Evolutionary conservation across 441 rosid genomes (phyloP), one percentile per base, ranked within the genome.

Genomic region (Theobroma grandiflorum): DNA sequence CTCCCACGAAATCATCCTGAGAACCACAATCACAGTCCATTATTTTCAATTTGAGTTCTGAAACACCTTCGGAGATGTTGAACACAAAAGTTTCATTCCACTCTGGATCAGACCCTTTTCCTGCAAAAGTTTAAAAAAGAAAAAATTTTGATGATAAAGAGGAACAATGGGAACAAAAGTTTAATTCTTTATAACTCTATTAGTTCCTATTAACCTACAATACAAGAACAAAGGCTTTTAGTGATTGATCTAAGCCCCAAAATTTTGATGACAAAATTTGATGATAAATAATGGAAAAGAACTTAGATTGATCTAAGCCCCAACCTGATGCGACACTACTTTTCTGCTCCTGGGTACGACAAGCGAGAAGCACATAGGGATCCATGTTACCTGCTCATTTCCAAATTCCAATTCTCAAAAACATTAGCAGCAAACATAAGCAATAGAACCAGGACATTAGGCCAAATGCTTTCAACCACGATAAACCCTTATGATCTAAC

Each of bases 21-120:
- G 88, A 80, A 14, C 82, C 70, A 7, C 67, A 40, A 77, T 94
- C 98, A 20, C 79, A 83, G 84, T 94, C 98, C 82, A 90, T 83
- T 65, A 94, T 77, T 79, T 89, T 94, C 18, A 89, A 80, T 47
- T 9, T 80, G 77, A 91, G 80, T 76, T 91, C 93, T 12, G 87
- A 49, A 26, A 83, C 85, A 64, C 87, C 90, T 58, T 86, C 92
- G 0, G 93, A 83, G 26, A 94, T 67, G 6, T 85, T 85, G 76
- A 94, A 94, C n/a, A 90, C 77, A 80, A 93, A 93, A 31, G 85
- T 94, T 88, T 94, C 98, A 1, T 94, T 91, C 98, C 97, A 94
- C 74, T 88, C 92, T 50, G 96, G 94, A 66, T 83, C 88, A 14
- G 85, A 49, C 62, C 96, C 97, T 76, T 84, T 59, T 42, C 91